Base-by-base conservation (phyloP, 2,329 filamentous ascomycete species). In the Hortaea werneckii region DNA sequence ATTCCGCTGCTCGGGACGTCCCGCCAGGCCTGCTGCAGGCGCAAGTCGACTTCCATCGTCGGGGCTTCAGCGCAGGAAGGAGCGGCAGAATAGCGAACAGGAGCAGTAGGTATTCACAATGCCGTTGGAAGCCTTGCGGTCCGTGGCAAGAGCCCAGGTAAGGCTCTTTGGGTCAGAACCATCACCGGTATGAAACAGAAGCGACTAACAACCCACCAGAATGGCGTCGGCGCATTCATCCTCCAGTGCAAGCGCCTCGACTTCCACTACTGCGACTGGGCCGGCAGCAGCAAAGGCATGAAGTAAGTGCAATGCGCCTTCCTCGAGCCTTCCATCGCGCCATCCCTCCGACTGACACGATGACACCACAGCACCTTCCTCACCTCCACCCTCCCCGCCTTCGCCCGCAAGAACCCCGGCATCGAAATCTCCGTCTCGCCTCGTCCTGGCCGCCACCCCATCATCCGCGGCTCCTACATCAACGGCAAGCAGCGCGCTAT, bases 221-320 rank as follows among this genome's bases (percentile, higher is more conserved):
- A 98, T 73, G 92, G 92, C 76, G 77, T 96, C 57, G 90, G 90
- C 61, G 86, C 89, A 65, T 96, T 96, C 74, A 87, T 98, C 68
- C 79, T 95, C 48, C 90, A 95, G 74, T 98, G 92, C 80, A 94
- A 87, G 75, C 85, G 83, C 64, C 75, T 98, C 66, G 87, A 95
- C 67, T 87, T 98, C 63, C 86, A 94, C 72, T 98, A 95, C 74
- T 96, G 92, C 74, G 88, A 96, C 76, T 89, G 85, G 79, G 87
- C 85, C 47, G 92, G 89, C 52, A 94, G 87, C 67, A 96, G 90
- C 34, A 80, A 74, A 61, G 92, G 92, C 63, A 95, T 96, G 88
- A 92, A 94, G 86, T 92, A 75, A 27, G 45, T 20, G 20, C 35
- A 10, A 39, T 35, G 26, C 20, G 20, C 27, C 13, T 34, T 27